These are phyloP conservation scores for Artemisia tridentata DNA, from an alignment of 129 eudicot genomes.

Conservation along the genomic window DNA sequence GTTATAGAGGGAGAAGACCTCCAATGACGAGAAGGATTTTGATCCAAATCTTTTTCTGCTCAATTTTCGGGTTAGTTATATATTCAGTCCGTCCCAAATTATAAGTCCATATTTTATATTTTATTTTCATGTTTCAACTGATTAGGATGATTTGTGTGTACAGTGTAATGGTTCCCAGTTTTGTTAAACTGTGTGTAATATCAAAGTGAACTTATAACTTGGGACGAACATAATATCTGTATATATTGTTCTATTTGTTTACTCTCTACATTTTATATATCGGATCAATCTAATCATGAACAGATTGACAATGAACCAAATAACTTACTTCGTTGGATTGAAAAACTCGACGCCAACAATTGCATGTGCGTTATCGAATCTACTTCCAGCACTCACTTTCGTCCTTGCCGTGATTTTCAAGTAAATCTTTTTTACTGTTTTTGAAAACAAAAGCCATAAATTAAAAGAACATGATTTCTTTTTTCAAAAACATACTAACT, in stretches of 20 bases:
- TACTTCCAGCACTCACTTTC: constrained; percentile 77
- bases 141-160: neutral
- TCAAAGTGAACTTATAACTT: no score
- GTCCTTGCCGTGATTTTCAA: constrained; percentile 63
- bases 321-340: constrained; percentile 73
- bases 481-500: neutral
- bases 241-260: no score
- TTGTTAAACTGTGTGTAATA: no score
- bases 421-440: constrained; percentile 26
- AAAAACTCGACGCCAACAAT: constrained; percentile 81
- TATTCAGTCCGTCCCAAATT: neutral
- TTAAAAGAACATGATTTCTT: no score
- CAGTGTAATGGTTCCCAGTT: no score
- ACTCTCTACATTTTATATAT: no score
- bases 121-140: neutral
- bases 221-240: no score
- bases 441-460: neutral
- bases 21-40: constrained; percentile 48
- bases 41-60: constrained; percentile 53
- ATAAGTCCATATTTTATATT: neutral
- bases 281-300: neutral
- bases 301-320: constrained; percentile 75
- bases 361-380: constrained; percentile 70
- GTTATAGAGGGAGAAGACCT: constrained; percentile 54
- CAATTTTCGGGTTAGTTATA: constrained; percentile 61